These are phyloP conservation scores for Talaromyces sp. DNA, from an alignment of 2,329 filamentous ascomycete species.

Conservation along the genomic window DNA sequence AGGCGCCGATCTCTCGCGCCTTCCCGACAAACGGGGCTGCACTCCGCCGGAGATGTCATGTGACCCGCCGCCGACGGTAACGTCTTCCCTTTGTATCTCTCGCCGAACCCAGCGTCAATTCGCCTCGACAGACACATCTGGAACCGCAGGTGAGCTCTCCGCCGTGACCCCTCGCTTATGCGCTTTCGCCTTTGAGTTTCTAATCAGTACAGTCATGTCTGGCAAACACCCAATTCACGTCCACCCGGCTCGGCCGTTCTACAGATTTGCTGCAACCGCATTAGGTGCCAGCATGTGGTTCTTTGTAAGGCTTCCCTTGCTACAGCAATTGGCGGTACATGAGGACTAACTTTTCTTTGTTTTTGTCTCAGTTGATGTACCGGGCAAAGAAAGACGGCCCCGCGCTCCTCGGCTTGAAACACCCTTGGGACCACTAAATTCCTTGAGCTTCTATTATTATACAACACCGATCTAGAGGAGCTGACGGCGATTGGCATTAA, in stretches of 20 bases:
- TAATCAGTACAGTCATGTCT: constrained; percentile 28
- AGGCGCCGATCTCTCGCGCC: background rate
- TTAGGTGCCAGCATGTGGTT: constrained; percentile 99
- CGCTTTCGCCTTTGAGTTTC: background rate
- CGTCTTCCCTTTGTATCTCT: background rate
- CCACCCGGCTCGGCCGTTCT: constrained; percentile 63
- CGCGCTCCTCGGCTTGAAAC: constrained; percentile 85
- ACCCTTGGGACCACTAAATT: constrained; percentile 85
- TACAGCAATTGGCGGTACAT: background rate
- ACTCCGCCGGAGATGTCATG: background rate
- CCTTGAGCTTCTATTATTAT: constrained; percentile 1
- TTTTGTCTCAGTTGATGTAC: constrained; percentile 73
- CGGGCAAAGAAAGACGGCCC: constrained; percentile 94
- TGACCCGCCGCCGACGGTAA: background rate
- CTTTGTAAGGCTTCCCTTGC: constrained; percentile 62
- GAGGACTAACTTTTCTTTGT: background rate
- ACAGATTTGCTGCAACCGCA: constrained; percentile 80
- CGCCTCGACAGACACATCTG: background rate
- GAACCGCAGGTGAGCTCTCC: constrained; percentile 5
- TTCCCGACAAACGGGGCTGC: background rate
- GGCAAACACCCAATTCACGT: constrained; percentile 45
- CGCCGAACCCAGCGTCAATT: constrained; percentile 13
- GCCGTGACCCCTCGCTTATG: background rate
- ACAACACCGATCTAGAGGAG: background rate
- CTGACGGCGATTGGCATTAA: background rate